Conservation (phyloP, 768 basidiomycete species). For the Rhodotorula kratochvilovae region DNA sequence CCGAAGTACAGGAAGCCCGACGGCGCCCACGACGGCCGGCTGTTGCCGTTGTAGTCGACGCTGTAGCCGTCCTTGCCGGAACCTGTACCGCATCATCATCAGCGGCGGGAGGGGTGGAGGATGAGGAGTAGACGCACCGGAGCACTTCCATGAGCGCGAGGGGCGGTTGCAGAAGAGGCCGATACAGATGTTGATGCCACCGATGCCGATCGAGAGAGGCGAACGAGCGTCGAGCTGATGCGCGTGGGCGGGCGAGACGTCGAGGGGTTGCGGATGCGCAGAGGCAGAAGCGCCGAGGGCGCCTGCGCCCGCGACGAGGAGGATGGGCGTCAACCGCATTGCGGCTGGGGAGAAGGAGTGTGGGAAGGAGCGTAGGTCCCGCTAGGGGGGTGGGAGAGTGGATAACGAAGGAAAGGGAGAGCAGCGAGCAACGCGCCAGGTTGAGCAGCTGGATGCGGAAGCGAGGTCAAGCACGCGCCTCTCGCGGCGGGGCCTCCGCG, state of each 20-base stretch:
- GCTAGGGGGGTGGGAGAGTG: too few species aligned
- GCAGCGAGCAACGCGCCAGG: background rate
- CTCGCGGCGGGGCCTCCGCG: too few species aligned
- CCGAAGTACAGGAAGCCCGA: background rate
- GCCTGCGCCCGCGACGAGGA: background rate
- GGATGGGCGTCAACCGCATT: slow-evolving; percentile 10
- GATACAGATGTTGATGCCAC: slow-evolving; percentile 8
- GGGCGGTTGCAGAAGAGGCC: slow-evolving; percentile 8
- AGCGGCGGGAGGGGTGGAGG: background rate
- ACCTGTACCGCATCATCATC: background rate
- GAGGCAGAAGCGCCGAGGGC: background rate
- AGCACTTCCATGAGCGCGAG: slow-evolving; percentile 3
- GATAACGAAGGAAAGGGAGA: background rate
- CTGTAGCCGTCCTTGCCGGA: slow-evolving; percentile 10
- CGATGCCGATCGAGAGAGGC: background rate
- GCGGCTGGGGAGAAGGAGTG: background rate
- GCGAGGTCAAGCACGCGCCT: too few species aligned
- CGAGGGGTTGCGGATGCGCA: background rate
- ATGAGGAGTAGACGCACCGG: background rate
- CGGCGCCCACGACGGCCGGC: background rate
- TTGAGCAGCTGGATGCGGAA: too few species aligned
- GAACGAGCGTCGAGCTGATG: background rate
- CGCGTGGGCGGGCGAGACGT: background rate
- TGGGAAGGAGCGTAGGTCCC: background rate
- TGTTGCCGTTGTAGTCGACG: slow-evolving; percentile 4